Evolutionary conservation across 768 basidiomycete genomes (phyloP).

Genomic region (Trametes elegans): DNA sequence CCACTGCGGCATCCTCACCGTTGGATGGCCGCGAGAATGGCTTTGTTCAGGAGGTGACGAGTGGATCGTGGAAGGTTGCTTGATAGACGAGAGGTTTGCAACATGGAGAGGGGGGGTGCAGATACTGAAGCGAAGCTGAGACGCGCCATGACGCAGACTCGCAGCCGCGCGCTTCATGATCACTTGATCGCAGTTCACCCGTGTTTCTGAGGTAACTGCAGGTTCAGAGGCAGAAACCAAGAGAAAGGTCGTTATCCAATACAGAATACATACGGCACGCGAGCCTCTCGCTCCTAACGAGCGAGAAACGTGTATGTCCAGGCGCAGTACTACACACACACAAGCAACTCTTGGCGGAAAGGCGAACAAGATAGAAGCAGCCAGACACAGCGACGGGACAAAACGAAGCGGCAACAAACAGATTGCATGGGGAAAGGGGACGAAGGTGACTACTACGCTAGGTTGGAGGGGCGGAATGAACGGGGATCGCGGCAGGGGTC

Average conservation of each 20-base stretch:
- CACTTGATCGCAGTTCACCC: background rate
- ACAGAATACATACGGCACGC: constrained; percentile 18
- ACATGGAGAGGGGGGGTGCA: background rate
- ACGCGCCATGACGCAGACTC: too few relatives aligned
- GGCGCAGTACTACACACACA: constrained; percentile 12
- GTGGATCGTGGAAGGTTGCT: background rate
- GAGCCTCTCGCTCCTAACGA: constrained; percentile 21
- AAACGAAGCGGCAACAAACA: constrained; percentile 10
- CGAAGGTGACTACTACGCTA: constrained; percentile 6
- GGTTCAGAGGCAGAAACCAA: background rate
- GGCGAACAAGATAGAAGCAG: constrained; percentile 18
- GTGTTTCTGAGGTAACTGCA: background rate
- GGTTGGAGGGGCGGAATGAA: background rate
- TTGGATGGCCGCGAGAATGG: background rate
- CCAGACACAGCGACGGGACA: constrained; percentile 16
- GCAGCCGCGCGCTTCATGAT: background rate
- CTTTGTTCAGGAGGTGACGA: background rate
- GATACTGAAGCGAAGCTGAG: too few relatives aligned
- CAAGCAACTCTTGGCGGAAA: constrained; percentile 2
- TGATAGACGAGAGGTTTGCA: background rate
- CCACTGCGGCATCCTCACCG: constrained; percentile 12
- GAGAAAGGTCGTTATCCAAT: constrained; percentile 22
- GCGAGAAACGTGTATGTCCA: background rate
- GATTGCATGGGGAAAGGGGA: background rate
- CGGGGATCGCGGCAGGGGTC: background rate